phyloP scores from a whole-genome alignment of 2,329 filamentous ascomycete genomes.

The Didymella exigua region DNA sequence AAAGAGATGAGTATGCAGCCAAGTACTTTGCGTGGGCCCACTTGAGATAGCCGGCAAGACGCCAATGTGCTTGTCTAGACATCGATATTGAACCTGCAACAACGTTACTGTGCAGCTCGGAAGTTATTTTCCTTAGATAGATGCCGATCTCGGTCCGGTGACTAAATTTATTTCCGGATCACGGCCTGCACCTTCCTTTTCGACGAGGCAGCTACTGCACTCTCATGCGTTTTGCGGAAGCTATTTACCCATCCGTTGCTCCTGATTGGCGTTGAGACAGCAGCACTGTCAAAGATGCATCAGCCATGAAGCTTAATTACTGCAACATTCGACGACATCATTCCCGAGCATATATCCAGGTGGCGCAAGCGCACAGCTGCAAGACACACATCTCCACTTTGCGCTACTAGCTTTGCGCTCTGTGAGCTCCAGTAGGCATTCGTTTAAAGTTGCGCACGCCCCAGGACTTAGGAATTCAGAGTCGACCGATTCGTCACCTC shows the following conservation, averaged over 20 bases:
- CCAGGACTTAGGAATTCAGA: not conserved
- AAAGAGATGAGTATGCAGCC: no score
- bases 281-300: not conserved
- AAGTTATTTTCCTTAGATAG: not conserved
- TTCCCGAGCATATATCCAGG: not conserved
- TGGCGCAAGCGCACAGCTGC: constrained; percentile 1
- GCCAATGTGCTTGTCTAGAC: not conserved
- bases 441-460: not conserved
- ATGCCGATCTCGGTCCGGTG: constrained; percentile 6
- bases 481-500: not conserved
- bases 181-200: constrained; percentile 1
- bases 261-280: not conserved
- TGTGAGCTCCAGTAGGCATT: constrained; percentile 2
- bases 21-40: no score
- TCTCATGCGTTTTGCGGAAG: not conserved
- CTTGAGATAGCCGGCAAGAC: not conserved
- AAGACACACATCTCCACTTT: constrained; percentile 10
- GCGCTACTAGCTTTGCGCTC: constrained; percentile 1
- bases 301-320: not conserved
- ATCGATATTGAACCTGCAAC: no score
- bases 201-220: not conserved
- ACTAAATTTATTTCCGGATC: constrained; percentile 6
- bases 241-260: not conserved
- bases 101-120: not conserved
- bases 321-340: not conserved